Conservation (phyloP, 768 basidiomycete species). For the Tricholoma sp. region DNA sequence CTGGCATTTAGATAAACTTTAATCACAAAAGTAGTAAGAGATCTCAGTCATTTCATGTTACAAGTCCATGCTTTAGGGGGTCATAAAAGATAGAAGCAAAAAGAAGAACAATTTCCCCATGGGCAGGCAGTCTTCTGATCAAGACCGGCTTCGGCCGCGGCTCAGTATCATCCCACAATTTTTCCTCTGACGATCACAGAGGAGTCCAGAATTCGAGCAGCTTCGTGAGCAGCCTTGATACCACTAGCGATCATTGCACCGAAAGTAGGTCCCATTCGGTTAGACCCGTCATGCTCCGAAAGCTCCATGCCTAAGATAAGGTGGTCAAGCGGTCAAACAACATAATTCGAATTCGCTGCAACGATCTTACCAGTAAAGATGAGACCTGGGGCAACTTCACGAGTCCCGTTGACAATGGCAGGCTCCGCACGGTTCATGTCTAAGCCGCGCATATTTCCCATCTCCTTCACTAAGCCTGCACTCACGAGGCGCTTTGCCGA, state of each 20-base stretch:
- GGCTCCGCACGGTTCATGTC: constrained; percentile 84
- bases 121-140: no score
- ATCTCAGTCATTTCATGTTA: no score
- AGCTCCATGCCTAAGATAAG: constrained; percentile 65
- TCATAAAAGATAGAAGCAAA: no score
- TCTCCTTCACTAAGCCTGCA: constrained; percentile 64
- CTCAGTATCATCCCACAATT: constrained; percentile 34
- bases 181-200: constrained; percentile 50
- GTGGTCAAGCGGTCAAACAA: neutral
- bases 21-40: no score
- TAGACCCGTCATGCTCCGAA: constrained; percentile 74
- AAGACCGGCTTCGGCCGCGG: neutral
- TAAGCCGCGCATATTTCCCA: constrained; percentile 76
- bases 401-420: constrained; percentile 71
- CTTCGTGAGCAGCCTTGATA: constrained; percentile 66
- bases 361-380: constrained; percentile 59
- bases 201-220: constrained; percentile 46
- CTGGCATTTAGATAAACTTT: no score
- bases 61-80: no score
- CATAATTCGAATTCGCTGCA: neutral
- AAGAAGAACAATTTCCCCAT: no score
- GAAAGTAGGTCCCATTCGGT: constrained; percentile 76
- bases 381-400: constrained; percentile 71
- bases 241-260: constrained; percentile 79
- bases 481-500: constrained; percentile 76